Evolutionary conservation across 2,329 filamentous ascomycete genomes (phyloP).

Genomic region (Graphilbum fragrans): DNA sequence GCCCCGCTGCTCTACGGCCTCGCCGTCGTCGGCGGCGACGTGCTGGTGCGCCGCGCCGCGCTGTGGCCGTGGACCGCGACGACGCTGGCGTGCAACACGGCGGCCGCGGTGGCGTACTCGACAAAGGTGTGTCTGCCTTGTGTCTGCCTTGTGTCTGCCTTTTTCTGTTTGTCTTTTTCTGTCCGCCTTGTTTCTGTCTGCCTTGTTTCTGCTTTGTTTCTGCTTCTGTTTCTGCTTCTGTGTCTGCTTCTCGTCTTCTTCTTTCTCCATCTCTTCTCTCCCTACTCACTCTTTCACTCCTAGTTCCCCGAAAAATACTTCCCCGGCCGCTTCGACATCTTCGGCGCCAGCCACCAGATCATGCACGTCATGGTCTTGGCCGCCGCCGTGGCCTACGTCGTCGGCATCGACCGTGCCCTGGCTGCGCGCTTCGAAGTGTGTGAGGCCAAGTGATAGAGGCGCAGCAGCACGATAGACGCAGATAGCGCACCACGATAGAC

Average conservation of each 20-base stretch:
- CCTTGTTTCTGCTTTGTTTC: not conserved
- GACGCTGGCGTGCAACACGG: conserved; percentile 24
- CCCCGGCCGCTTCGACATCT: conserved; percentile 29
- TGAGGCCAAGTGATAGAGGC: too few species aligned
- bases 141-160: not conserved
- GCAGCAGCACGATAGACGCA: too few species aligned
- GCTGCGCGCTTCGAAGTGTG: not conserved
- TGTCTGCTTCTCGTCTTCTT: not conserved
- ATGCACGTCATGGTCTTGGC: conserved; percentile 34
- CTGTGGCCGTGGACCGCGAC: conserved; percentile 23
- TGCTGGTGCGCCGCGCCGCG: conserved; percentile 24
- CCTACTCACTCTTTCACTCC: not conserved
- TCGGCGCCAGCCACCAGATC: conserved; percentile 34
- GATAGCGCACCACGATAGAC: too few species aligned
- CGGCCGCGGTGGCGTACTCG: conserved; percentile 25
- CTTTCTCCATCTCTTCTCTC: not conserved
- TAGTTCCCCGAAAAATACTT: conserved; percentile 31
- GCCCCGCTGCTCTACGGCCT: conserved; percentile 26
- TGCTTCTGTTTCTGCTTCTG: not conserved
- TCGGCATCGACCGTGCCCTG: conserved; percentile 15
- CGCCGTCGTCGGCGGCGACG: conserved; percentile 16
- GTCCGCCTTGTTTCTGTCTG: not conserved
- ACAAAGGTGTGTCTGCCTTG: conserved; percentile 14
- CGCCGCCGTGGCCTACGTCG: conserved; percentile 24
- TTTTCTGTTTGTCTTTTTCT: not conserved